phyloP scores from a whole-genome alignment of 352 stramenopile genomes.

The Pythium coloratum region DNA sequence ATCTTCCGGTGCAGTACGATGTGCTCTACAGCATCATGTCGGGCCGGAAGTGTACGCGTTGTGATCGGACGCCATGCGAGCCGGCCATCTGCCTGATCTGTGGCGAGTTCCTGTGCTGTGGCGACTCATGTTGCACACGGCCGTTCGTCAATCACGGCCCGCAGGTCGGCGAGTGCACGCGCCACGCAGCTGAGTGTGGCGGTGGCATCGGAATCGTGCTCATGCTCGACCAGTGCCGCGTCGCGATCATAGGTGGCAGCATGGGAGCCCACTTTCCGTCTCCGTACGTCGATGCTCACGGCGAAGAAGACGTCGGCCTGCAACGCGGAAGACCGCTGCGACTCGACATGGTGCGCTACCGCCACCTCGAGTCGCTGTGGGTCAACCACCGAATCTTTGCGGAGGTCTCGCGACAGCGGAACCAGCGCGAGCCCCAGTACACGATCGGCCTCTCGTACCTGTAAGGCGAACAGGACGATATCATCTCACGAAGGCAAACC shows the following conservation, averaged over 20 bases:
- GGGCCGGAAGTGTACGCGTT: conserved; percentile 67
- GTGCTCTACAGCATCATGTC: conserved; percentile 81
- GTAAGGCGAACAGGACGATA: conserved; percentile 31
- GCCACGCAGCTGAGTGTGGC: conserved; percentile 81
- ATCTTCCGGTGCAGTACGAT: conserved; percentile 84
- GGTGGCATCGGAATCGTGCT: conserved; percentile 84
- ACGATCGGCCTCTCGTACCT: conserved; percentile 87
- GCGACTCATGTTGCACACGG: conserved; percentile 81
- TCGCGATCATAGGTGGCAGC: conserved; percentile 78
- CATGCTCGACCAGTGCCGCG: conserved; percentile 82
- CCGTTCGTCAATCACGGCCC: conserved; percentile 74
- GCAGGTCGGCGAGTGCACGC: conserved; percentile 81
- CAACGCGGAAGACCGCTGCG: conserved; percentile 78
- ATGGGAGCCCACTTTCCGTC: conserved; percentile 87
- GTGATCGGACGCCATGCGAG: conserved; percentile 64
- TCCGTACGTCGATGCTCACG: conserved; percentile 84
- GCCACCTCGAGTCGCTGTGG: conserved; percentile 81
- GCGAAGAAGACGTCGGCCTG: conserved; percentile 83
- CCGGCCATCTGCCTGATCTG: conserved; percentile 84
- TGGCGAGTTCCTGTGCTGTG: conserved; percentile 81
- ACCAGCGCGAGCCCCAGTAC: conserved; percentile 85
- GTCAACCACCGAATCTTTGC: conserved; percentile 81
- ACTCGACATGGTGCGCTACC: conserved; percentile 71
- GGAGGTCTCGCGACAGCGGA: conserved; percentile 84
- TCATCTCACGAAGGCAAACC: neutral